A percentile compares a stretch with the other conserved stretches of the same genome.
phyloP scores from a whole-genome alignment of 2,329 filamentous ascomycete species.

The Penicillium sp. region DNA sequence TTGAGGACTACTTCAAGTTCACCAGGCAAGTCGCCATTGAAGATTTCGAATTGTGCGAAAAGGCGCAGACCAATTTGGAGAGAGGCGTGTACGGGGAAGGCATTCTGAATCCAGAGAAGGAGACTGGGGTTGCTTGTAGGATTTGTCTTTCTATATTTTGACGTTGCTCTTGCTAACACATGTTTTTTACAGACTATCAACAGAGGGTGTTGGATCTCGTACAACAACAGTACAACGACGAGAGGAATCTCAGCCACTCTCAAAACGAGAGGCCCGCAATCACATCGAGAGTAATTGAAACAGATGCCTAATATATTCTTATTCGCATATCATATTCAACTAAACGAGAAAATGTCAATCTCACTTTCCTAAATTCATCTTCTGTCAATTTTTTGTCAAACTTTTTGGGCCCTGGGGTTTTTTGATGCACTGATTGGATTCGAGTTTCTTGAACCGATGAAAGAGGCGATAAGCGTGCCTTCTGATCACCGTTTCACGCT shows the following conservation, averaged over 20 bases:
- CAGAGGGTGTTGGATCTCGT: slow-evolving; percentile 45
- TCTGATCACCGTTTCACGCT: no score
- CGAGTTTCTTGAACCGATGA: no score
- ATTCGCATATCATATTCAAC: no score
- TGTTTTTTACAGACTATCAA: slow-evolving; percentile 39
- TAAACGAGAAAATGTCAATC: no score
- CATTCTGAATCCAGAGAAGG: slow-evolving; percentile 53
- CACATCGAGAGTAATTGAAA: background rate
- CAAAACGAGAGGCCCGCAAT: background rate
- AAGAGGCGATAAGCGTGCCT: no score
- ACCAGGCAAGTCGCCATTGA: slow-evolving; percentile 55
- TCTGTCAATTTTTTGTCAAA: no score
- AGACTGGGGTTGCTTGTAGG: slow-evolving; percentile 52
- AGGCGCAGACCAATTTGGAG: slow-evolving; percentile 52
- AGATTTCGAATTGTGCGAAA: slow-evolving; percentile 56
- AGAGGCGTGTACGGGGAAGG: slow-evolving; percentile 54
- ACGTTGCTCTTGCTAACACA: slow-evolving; percentile 8
- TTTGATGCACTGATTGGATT: no score
- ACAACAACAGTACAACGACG: slow-evolving; percentile 38
- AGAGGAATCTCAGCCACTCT: slow-evolving; percentile 19
- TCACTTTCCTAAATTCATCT: no score
- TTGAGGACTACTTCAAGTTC: slow-evolving; percentile 55
- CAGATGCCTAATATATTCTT: background rate
- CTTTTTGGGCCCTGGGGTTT: no score
- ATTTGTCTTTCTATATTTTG: background rate